Percentiles rank a stretch among this genome's conserved stretches.
Evolutionary conservation across 164 flowering plant species (phyloP).

Genomic region (Sextonia rubra): DNA sequence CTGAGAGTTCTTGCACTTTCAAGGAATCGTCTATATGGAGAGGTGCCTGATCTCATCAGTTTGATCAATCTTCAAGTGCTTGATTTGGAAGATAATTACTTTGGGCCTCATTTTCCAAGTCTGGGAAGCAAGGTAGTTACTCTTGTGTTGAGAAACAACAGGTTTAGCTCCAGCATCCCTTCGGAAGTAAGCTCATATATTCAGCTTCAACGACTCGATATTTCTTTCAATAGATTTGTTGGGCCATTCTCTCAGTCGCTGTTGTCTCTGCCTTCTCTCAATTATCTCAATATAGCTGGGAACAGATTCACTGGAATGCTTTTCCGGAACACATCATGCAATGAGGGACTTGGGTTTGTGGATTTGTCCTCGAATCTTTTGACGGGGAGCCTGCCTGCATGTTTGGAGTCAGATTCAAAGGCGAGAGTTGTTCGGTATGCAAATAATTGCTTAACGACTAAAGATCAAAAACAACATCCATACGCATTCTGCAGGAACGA

Average conservation of each 20-base stretch:
- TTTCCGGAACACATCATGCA: slow-evolving; percentile 56
- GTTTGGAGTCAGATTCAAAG: slow-evolving; percentile 42
- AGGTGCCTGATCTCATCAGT: slow-evolving; percentile 74
- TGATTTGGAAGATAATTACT: slow-evolving; percentile 60
- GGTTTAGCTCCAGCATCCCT: slow-evolving; percentile 64
- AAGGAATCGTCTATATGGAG: slow-evolving; percentile 59
- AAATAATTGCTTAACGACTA: slow-evolving; percentile 56
- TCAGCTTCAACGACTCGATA: slow-evolving; percentile 67
- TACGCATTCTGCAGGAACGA: slow-evolving; percentile 67
- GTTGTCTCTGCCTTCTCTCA: slow-evolving; percentile 68
- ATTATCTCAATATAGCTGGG: slow-evolving; percentile 51
- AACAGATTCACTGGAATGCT: slow-evolving; percentile 86
- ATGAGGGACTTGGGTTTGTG: slow-evolving; percentile 45
- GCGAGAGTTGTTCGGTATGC: slow-evolving; percentile 40
- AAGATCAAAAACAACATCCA: slow-evolving; percentile 53
- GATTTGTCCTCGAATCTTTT: slow-evolving; percentile 80
- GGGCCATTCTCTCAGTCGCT: slow-evolving; percentile 70
- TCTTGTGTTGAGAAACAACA: slow-evolving; percentile 66
- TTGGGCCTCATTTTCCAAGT: slow-evolving; percentile 76
- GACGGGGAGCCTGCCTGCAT: slow-evolving; percentile 69
- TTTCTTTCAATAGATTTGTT: slow-evolving; percentile 71
- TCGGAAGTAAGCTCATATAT: slow-evolving; percentile 49
- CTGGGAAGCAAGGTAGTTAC: slow-evolving; percentile 53
- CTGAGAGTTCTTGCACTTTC: slow-evolving; percentile 75
- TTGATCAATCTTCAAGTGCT: slow-evolving; percentile 87